A percentile compares a stretch with the other conserved stretches of the same genome.
These are phyloP conservation scores for Populus hybrid DNA, from an alignment of 441 rosid genomes.

Conservation along the genomic window DNA sequence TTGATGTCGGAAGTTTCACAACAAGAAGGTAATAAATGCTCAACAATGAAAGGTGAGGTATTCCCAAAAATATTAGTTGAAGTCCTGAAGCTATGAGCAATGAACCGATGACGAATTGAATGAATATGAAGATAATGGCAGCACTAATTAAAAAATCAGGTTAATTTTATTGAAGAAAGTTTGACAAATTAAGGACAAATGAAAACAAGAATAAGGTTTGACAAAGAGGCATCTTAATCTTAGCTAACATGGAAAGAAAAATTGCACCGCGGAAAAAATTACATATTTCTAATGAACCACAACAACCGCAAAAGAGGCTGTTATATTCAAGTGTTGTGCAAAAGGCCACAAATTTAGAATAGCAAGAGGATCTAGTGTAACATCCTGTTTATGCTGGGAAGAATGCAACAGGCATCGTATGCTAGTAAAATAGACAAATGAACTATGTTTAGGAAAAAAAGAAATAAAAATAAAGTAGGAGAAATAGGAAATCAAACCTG, in stretches of 20 bases:
- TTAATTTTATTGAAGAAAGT: background rate
- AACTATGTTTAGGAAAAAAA: background rate
- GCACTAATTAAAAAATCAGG: background rate
- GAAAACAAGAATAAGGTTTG: background rate
- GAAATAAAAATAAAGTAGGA: background rate
- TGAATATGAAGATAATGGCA: background rate
- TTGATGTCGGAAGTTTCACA: background rate
- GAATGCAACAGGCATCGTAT: background rate
- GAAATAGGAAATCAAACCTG: slow-evolving; percentile 50
- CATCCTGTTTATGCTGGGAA: background rate
- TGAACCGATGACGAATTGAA: background rate
- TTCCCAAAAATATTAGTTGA: background rate
- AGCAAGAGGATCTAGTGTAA: background rate
- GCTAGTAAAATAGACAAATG: background rate
- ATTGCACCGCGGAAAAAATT: background rate
- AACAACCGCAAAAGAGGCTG: background rate
- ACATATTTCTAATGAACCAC: background rate
- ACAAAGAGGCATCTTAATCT: background rate
- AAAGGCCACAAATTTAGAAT: background rate
- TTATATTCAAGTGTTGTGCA: background rate
- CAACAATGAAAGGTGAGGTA: background rate
- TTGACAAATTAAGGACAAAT: background rate
- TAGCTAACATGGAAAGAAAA: background rate
- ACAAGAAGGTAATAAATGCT: background rate
- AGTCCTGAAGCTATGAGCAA: background rate